Evolutionary conservation across 805 yeast species (phyloP), one percentile per base, ranked within the genome.

Genomic region (Dipodascus geniculatus): DNA sequence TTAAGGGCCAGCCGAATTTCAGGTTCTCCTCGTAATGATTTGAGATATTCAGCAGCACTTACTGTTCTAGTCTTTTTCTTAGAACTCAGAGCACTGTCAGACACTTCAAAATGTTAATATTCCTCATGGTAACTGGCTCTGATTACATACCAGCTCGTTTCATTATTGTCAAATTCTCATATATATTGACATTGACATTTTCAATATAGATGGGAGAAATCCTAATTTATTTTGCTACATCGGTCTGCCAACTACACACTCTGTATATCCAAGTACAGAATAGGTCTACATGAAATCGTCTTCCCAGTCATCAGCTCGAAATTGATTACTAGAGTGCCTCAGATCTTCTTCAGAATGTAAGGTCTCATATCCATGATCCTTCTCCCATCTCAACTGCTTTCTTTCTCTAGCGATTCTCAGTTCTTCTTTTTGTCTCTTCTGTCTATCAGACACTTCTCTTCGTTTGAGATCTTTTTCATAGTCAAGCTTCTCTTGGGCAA

Each of bases 281-380:
- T 28, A 11, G 11, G 33, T 28, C 11, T 61, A 77, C 80, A 73
- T 71, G 56, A 79, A 79, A 61, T 78, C 83, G 53, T 79, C 83
- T 58, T 79, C 83, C 70, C 76, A 77, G 60, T 76, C 78, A 53
- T 75, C 81, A 58, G 68, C 68, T 42, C 81, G 63, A 57, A 69
- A 67, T 64, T 76, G 75, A 57, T 78, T 78, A 58, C 74, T 71
- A 47, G 73, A 64, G 51, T 66, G 71, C 44, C 72, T 67, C 54
- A 76, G 59, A 48, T 70, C 70, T 20, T 75, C 80, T 28, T 74
- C 78, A 11, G 73, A 68, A 52, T 74, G 77, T 54, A 79, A 58
- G 55, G 77, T 82, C 35, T 74, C 77, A 59, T 76, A 76, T 38
- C 74, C 72, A 38, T 70, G 69, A 48, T 73, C 70, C 52, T 71